These are phyloP conservation scores for Aspergillus sclerotioniger DNA, from an alignment of 495 filamentous ascomycete genomes.

Conservation along the genomic window DNA sequence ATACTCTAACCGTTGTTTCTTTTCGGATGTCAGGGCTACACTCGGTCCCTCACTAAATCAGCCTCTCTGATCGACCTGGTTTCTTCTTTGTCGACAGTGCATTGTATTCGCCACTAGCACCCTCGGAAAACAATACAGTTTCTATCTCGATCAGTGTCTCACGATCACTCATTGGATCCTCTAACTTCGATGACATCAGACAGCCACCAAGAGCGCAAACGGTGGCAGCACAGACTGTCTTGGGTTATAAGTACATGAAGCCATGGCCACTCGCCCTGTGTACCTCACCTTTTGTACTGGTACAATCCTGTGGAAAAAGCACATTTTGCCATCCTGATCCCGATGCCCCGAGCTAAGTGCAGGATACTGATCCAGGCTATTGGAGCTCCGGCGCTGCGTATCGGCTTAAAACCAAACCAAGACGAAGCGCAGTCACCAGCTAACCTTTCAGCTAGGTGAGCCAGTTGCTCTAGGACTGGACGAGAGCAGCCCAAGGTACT, in stretches of 20 bases:
- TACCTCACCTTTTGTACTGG: background rate
- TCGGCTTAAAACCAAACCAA: background rate
- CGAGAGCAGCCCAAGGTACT: background rate
- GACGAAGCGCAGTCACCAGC: background rate
- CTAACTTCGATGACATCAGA: background rate
- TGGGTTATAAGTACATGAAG: background rate
- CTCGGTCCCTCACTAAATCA: background rate
- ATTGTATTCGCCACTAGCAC: conserved; percentile 1
- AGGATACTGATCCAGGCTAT: background rate
- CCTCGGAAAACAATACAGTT: background rate
- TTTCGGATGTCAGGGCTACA: background rate
- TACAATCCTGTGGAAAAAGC: background rate
- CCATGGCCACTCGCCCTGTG: background rate
- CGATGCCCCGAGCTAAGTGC: background rate
- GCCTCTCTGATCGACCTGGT: background rate
- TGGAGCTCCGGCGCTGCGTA: background rate
- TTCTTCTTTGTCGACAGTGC: background rate
- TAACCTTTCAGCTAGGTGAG: background rate
- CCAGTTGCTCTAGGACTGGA: background rate
- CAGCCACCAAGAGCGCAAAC: background rate
- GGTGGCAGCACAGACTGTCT: background rate
- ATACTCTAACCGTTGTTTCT: background rate
- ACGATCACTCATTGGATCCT: background rate
- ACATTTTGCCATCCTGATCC: background rate
- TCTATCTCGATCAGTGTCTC: background rate